Evolutionary conservation across 495 filamentous ascomycete species (phyloP), one percentile per base, ranked within the genome.

Genomic region (Tuber indicum): DNA sequence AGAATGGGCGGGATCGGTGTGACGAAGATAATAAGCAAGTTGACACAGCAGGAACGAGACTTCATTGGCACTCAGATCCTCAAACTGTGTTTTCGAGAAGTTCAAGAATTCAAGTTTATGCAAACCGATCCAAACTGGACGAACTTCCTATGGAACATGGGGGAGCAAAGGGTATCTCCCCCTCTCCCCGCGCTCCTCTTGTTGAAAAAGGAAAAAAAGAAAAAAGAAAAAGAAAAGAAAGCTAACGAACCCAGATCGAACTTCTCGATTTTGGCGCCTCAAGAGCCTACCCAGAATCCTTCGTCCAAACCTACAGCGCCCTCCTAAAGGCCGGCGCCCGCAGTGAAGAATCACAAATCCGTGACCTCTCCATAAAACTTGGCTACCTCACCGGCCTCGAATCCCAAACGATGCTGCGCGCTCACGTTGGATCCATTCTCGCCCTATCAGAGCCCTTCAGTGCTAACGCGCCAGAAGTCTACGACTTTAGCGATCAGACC

Each of bases 51-150:
- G 44, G 92, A 97, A 82, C 90, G 90, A 72, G 94, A 99, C 87
- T 97, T 94, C 91, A 91, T 94, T 80, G 96, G 96, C 71, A 96
- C 92, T 3, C 93, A 98, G 82, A 92, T 99, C 79, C 87, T 99
- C 72, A 92, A 94, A 17, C 89, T 99, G 26, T 98, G 96, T 82
- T 89, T 99, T 49, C 92, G 94, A 72, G 96, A 99, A 84, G 94
- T 98, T 81, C 89, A 88, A 74, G 93, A 97, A 81, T 99, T 97
- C 87, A 89, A 87, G 69, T 99, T 96, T 87, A 99, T 99, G 96
- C 96, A 99, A 85, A 98, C 96, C 42, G 96, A 99, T 85, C 96
- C 96, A 32, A 99, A 99, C 87, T 99, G 96, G 96, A 98, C 96
- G n/a, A 99, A 99, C 83, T 99, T 99, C 86, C 86, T 98, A 43